Evolutionary conservation across 768 basidiomycete genomes (phyloP).

Genomic region (Albatrellus ellisii): DNA sequence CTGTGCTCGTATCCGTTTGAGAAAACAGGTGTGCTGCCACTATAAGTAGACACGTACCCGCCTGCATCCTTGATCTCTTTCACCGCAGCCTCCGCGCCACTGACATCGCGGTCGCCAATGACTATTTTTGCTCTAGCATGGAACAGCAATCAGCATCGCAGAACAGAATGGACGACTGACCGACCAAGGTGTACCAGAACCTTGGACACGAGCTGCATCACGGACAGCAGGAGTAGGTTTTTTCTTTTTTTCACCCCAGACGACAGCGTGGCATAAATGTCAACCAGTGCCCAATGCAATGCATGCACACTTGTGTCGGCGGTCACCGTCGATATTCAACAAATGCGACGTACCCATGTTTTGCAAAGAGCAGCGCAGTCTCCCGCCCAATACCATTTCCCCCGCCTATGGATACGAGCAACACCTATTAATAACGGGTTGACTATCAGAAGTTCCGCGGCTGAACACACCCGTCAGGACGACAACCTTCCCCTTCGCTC

Average conservation of each 20-base stretch:
- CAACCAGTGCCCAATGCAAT: no score
- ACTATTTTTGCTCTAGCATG: constrained; percentile 9
- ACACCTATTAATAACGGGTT: background rate
- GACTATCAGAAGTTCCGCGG: background rate
- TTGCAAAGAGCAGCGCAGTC: constrained; percentile 14
- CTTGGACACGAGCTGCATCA: no score
- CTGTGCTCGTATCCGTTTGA: constrained; percentile 2
- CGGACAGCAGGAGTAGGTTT: no score
- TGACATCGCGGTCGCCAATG: constrained; percentile 8
- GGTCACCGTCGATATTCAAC: background rate
- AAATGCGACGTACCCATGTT: constrained; percentile 12
- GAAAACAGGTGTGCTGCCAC: background rate
- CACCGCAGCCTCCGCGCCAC: constrained; percentile 7
- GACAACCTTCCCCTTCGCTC: constrained; percentile 8
- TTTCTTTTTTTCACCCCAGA: no score
- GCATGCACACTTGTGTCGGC: no score
- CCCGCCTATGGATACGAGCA: constrained; percentile 9
- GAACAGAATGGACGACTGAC: background rate
- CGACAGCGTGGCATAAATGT: no score
- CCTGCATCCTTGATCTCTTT: constrained; percentile 6
- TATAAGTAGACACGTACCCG: constrained; percentile 9
- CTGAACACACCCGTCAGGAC: constrained; percentile 6
- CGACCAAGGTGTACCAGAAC: no score
- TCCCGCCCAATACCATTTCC: constrained; percentile 18
- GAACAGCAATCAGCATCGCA: background rate